phyloP scores from a whole-genome alignment of 192 early-diverging fungal genomes.

The Coemansia sp. region DNA sequence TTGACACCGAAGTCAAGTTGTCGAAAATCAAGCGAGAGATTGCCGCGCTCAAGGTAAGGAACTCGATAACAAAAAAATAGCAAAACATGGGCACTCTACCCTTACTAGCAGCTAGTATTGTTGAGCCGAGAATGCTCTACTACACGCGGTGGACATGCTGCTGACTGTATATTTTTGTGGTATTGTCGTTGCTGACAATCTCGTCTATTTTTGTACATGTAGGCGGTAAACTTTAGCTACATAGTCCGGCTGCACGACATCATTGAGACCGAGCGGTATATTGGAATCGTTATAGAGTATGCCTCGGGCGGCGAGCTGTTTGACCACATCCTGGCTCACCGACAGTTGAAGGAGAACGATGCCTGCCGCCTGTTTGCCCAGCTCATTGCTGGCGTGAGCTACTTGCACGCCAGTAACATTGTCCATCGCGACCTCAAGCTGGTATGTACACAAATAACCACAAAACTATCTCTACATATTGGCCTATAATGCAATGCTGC shows the following conservation, averaged over 20 bases:
- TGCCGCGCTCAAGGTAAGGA: constrained; percentile 83
- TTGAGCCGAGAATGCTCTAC: neutral
- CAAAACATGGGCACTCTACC: constrained; percentile 20
- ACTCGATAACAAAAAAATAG: constrained; percentile 3
- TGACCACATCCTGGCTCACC: constrained; percentile 95
- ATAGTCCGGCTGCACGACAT: constrained; percentile 95
- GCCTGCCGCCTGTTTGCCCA: constrained; percentile 93
- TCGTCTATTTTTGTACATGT: constrained; percentile 19
- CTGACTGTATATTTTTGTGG: neutral
- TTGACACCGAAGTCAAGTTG: constrained; percentile 80
- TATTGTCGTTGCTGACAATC: constrained; percentile 18
- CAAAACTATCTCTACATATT: neutral
- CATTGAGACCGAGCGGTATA: constrained; percentile 94
- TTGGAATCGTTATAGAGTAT: constrained; percentile 97
- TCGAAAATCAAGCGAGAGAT: constrained; percentile 96
- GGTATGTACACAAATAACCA: constrained; percentile 55
- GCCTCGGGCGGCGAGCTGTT: constrained; percentile 97
- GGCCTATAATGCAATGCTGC: neutral
- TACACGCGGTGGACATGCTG: constrained; percentile 1
- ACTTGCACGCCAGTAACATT: constrained; percentile 91
- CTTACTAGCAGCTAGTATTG: constrained; percentile 1
- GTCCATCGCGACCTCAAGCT: constrained; percentile 98
- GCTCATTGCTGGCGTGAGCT: constrained; percentile 87
- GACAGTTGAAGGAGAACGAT: constrained; percentile 90
- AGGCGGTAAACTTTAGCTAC: constrained; percentile 87